A percentile compares a stretch with the other conserved stretches of the same genome.
phyloP scores from a whole-genome alignment of 2,329 filamentous ascomycete species.

The Cladosporium velox region DNA sequence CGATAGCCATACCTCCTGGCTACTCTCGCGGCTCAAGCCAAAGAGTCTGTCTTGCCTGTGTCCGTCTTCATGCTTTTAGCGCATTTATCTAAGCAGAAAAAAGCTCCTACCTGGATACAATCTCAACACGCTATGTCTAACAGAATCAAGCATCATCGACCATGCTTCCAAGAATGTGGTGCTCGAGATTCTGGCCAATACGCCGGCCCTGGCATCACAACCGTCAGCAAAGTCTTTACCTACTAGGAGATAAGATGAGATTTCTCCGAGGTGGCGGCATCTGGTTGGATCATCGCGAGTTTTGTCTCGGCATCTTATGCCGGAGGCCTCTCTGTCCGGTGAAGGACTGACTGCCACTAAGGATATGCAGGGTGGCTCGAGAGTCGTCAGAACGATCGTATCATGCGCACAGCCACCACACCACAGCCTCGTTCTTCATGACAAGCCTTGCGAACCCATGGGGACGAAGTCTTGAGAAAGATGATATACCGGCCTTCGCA shows the following conservation, averaged over 20 bases:
- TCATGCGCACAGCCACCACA: constrained; percentile 10
- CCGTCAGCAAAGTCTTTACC: not conserved
- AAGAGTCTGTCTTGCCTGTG: not conserved
- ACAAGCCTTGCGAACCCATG: not conserved
- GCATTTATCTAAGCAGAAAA: not conserved
- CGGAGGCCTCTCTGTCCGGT: constrained; percentile 5
- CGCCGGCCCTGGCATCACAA: not conserved
- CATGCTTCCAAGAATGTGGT: not conserved
- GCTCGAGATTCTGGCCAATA: not conserved
- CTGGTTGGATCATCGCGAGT: not conserved
- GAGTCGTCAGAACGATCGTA: constrained; percentile 1
- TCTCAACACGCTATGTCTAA: not conserved
- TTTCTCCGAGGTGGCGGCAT: not conserved
- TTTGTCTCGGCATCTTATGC: not conserved
- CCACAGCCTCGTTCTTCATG: not conserved
- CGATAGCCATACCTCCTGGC: not conserved
- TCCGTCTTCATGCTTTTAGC: not conserved
- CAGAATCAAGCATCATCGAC: not conserved
- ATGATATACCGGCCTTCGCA: not conserved
- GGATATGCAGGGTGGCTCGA: constrained; percentile 12
- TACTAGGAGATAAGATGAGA: not conserved
- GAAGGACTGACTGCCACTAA: constrained; percentile 1
- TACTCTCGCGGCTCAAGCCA: not conserved
- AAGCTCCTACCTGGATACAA: not conserved
- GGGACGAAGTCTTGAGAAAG: not conserved